Conservation (phyloP, 139 green algal genomes). For the Chlamydomonas schloesseri region DNA sequence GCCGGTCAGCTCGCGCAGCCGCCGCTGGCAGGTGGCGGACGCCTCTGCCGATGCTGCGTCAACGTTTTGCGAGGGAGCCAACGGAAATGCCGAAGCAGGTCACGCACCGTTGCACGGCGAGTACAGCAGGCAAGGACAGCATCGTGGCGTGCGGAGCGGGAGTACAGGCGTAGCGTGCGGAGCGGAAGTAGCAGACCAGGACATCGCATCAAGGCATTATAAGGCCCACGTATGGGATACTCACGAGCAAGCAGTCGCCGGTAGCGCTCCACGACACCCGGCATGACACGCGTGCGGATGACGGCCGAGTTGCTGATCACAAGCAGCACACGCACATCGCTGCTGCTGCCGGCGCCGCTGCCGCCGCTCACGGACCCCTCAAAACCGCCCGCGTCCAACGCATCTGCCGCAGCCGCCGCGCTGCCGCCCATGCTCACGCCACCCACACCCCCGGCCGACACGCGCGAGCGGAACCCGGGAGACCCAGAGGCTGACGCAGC, state of each 20-base stretch:
- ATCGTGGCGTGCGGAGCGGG: too few relatives aligned
- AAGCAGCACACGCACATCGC: constrained; percentile 39
- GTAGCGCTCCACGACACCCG: constrained; percentile 33
- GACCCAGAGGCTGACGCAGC: too few relatives aligned
- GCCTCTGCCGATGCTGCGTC: constrained; percentile 14
- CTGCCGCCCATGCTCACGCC: background rate
- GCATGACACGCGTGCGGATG: constrained; percentile 36
- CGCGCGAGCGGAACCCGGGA: too few relatives aligned
- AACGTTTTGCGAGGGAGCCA: background rate
- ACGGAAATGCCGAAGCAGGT: background rate
- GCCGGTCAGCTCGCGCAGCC: constrained; percentile 11
- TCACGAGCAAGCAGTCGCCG: constrained; percentile 25
- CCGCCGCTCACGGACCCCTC: background rate
- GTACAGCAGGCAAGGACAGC: too few relatives aligned
- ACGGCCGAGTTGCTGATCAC: constrained; percentile 43
- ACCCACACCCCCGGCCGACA: background rate
- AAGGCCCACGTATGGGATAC: too few relatives aligned
- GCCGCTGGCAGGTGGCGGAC: background rate
- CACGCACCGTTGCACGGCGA: too few relatives aligned
- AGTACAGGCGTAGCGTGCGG: too few relatives aligned
- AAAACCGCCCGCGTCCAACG: background rate
- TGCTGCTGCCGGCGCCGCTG: constrained; percentile 1
- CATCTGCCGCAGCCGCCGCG: background rate
- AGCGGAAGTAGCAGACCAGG: too few relatives aligned
- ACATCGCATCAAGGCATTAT: too few relatives aligned